These are phyloP conservation scores for Candida sakaeoensis DNA, from an alignment of 805 yeast species.

Conservation along the genomic window DNA sequence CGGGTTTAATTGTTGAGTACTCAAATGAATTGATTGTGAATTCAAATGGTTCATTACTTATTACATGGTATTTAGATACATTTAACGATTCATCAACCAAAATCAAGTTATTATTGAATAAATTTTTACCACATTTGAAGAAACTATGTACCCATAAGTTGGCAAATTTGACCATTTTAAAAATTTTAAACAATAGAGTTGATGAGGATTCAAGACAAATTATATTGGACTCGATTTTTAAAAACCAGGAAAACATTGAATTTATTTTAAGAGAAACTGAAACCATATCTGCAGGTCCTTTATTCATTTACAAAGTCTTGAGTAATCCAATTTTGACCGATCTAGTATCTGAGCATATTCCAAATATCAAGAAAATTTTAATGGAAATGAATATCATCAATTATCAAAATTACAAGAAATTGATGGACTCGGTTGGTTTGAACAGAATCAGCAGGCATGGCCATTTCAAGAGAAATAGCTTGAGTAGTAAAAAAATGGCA, in stretches of 20 bases:
- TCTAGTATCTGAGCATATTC: conserved; percentile 53
- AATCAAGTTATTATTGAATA: conserved; percentile 56
- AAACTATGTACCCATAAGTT: conserved; percentile 74
- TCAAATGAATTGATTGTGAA: conserved; percentile 78
- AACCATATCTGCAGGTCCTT: conserved; percentile 43
- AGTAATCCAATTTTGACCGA: conserved; percentile 57
- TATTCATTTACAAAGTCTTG: conserved; percentile 72
- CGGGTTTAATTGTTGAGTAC: conserved; percentile 73
- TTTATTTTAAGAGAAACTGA: conserved; percentile 61
- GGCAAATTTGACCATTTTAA: conserved; percentile 78
- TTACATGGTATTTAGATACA: conserved; percentile 94
- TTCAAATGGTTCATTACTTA: conserved; percentile 80
- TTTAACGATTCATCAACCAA: conserved; percentile 24
- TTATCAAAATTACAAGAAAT: conserved; percentile 72
- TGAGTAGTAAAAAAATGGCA: conserved; percentile 9
- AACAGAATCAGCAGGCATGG: conserved; percentile 29
- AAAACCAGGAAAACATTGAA: conserved; percentile 45
- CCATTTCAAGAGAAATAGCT: conserved; percentile 15
- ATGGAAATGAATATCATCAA: conserved; percentile 53
- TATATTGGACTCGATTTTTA: conserved; percentile 62
- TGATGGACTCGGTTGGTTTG: conserved; percentile 90
- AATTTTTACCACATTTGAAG: conserved; percentile 58
- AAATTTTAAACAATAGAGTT: conserved; percentile 66
- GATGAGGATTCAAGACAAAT: conserved; percentile 59
- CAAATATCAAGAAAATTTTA: conserved; percentile 61